Conservation (phyloP, 352 stramenopile species). For the Pythium scleroteichum region DNA sequence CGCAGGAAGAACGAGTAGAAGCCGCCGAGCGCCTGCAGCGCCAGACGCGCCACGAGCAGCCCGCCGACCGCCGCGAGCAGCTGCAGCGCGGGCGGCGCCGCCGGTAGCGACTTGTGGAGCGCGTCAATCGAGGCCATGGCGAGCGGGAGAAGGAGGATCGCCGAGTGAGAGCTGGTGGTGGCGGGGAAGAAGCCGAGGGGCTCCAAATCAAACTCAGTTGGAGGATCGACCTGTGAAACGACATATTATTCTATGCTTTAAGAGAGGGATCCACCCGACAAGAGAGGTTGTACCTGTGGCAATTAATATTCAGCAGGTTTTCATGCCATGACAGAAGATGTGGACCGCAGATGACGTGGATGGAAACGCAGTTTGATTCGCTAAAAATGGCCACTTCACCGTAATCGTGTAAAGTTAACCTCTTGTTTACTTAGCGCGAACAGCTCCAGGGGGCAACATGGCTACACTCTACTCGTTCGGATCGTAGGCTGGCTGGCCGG, state of each 20-base stretch:
- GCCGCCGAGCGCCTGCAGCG: slow-evolving; percentile 45
- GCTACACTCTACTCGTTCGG: slow-evolving; percentile 26
- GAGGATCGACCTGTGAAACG: too few relatives aligned
- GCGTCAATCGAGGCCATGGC: not conserved
- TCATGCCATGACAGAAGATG: too few relatives aligned
- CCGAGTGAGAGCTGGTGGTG: too few relatives aligned
- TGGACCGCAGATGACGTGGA: too few relatives aligned
- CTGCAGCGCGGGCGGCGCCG: slow-evolving; percentile 44
- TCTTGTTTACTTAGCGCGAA: not conserved
- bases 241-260: too few relatives aligned
- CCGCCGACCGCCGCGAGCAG: slow-evolving; percentile 44
- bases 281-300: too few relatives aligned
- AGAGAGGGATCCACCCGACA: too few relatives aligned
- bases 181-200: too few relatives aligned
- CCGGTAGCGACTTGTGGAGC: slow-evolving; percentile 34
- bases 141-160: not conserved
- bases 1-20: slow-evolving; percentile 92
- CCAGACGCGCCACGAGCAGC: slow-evolving; percentile 53
- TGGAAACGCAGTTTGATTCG: not conserved
- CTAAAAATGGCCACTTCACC: not conserved
- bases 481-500: not conserved
- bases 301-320: too few relatives aligned
- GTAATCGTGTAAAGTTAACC: not conserved
- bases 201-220: too few relatives aligned
- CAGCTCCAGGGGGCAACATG: slow-evolving; percentile 24